Evolutionary conservation across 306 rosid species (phyloP).

Genomic region (Lagenaria siceraria): DNA sequence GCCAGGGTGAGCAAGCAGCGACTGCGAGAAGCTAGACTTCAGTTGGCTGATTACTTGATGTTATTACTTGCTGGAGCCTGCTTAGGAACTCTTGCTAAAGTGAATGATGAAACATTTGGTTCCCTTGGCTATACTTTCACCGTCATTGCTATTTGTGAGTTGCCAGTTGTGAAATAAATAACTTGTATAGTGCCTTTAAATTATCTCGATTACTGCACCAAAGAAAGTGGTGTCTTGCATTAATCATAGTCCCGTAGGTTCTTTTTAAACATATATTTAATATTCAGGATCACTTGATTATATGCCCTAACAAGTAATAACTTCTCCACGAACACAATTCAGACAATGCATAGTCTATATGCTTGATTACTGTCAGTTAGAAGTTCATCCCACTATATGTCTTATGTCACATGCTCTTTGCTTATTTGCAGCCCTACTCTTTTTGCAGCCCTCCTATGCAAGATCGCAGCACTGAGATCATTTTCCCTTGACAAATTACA

Average conservation of each 20-base stretch:
- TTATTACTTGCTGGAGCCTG: conserved; percentile 73
- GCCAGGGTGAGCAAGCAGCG: conserved; percentile 67
- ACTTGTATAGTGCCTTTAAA: conserved; percentile 1
- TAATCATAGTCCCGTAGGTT: neutral
- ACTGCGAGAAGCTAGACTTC: conserved; percentile 51
- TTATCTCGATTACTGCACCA: neutral
- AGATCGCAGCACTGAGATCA: conserved; percentile 28
- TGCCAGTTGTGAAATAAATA: conserved; percentile 4
- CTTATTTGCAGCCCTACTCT: conserved; percentile 3
- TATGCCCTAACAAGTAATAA: neutral
- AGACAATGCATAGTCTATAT: neutral
- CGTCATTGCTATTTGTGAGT: conserved; percentile 80
- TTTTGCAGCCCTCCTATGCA: conserved; percentile 25
- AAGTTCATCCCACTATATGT: neutral
- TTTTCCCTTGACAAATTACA: conserved; percentile 34
- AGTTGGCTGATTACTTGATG: conserved; percentile 55
- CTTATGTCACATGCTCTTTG: conserved; percentile 4
- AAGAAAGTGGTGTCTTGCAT: neutral
- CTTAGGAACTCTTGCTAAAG: conserved; percentile 62
- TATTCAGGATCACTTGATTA: neutral
- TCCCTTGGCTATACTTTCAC: conserved; percentile 57
- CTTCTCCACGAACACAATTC: neutral
- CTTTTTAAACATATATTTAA: neutral
- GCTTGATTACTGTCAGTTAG: neutral
- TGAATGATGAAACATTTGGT: conserved; percentile 60